phyloP scores from a whole-genome alignment of 129 eudicot species.

The Escallonia rubra region DNA sequence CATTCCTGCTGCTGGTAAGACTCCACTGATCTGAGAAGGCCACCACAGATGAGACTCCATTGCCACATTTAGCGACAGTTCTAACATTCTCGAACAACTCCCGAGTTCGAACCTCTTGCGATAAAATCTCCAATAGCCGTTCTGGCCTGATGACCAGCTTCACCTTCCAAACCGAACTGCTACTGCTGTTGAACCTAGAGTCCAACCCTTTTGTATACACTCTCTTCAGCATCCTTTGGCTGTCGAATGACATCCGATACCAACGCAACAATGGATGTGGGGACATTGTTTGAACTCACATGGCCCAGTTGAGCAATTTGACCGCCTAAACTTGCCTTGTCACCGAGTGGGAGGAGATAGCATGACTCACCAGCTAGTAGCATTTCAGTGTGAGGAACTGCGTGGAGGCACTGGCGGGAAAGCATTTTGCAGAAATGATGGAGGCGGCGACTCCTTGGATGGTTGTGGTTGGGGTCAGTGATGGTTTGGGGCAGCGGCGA shows the following conservation, averaged over 20 bases:
- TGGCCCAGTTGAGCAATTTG: not conserved
- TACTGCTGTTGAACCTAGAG: constrained; percentile 4
- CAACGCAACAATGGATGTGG: constrained; percentile 1
- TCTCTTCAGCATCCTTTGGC: not conserved
- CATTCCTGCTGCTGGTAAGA: constrained; percentile 28
- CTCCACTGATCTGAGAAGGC: constrained; percentile 42
- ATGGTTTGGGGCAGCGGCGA: no score
- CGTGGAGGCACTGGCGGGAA: no score
- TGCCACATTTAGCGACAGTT: constrained; percentile 50
- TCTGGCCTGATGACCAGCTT: constrained; percentile 41
- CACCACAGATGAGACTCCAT: constrained; percentile 1
- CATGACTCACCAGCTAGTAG: constrained; percentile 16
- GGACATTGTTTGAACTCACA: not conserved
- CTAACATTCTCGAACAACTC: constrained; percentile 50
- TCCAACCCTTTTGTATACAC: not conserved
- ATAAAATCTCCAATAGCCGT: constrained; percentile 39
- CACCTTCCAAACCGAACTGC: constrained; percentile 45
- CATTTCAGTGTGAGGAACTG: constrained; percentile 15
- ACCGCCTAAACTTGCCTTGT: not conserved
- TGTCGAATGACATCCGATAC: constrained; percentile 28
- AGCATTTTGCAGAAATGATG: no score
- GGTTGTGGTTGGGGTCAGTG: no score
- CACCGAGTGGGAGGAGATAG: constrained; percentile 23
- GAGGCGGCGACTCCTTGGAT: no score
- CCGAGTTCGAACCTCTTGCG: constrained; percentile 39